These are phyloP conservation scores for Artemisia tridentata DNA, from an alignment of 129 eudicot species.

Conservation along the genomic window DNA sequence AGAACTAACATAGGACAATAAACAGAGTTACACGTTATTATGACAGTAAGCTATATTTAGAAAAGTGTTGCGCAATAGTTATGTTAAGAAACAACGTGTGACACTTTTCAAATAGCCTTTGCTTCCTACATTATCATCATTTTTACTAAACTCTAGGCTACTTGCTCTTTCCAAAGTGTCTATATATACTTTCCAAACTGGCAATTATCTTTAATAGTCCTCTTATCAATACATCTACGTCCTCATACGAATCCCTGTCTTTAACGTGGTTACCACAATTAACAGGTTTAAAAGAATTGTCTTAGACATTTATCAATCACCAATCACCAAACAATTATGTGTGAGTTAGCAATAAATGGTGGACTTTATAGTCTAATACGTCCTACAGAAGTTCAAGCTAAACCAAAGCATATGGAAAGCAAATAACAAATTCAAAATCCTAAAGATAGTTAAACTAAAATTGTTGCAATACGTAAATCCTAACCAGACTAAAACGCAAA, in stretches of 20 bases:
- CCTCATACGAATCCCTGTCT: background rate
- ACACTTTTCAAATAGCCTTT: background rate
- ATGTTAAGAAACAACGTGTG: background rate
- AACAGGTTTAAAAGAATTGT: background rate
- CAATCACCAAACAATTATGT: background rate
- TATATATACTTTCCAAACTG: conserved; percentile 1
- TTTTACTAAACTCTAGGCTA: background rate
- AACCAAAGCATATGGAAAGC: no score
- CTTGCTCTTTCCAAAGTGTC: background rate
- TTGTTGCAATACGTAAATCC: background rate
- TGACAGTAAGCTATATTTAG: background rate
- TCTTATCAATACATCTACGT: background rate
- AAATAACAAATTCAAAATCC: background rate
- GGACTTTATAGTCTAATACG: background rate
- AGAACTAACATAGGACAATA: background rate
- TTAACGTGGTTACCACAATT: background rate
- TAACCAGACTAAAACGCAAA: background rate
- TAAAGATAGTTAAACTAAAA: background rate
- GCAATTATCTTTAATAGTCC: background rate
- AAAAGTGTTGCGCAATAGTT: background rate
- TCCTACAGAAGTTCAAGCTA: background rate
- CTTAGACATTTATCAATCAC: background rate
- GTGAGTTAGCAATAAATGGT: background rate
- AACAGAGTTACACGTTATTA: background rate
- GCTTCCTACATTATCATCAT: background rate